Conservation (phyloP, 768 basidiomycete species). For the Boletus tylopilopsis region DNA sequence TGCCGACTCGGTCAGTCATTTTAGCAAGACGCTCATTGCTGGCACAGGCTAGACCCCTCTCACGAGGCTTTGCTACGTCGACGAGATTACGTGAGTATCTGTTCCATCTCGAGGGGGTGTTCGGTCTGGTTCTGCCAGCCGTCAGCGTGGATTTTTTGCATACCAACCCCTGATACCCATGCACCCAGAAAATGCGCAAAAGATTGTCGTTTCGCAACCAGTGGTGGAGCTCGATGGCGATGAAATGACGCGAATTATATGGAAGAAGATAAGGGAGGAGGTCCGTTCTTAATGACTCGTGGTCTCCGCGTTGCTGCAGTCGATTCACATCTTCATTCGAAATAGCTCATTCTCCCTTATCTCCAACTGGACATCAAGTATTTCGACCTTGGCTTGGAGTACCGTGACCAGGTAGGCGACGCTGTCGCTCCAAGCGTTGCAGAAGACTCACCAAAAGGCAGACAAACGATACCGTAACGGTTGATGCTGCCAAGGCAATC, state of each 20-base stretch:
- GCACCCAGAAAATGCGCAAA: slow-evolving; percentile 31
- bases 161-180: slow-evolving; percentile 1
- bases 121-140: background rate
- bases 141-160: too few relatives aligned
- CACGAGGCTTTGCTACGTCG: slow-evolving; percentile 29
- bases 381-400: slow-evolving; percentile 93
- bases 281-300: slow-evolving; percentile 38
- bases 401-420: slow-evolving; percentile 71
- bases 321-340: background rate
- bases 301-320: background rate
- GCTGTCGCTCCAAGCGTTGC: background rate
- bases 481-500: slow-evolving; percentile 94
- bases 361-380: slow-evolving; percentile 97
- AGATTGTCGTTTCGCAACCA: slow-evolving; percentile 83
- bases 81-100: slow-evolving; percentile 27
- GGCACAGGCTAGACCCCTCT: slow-evolving; percentile 18
- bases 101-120: background rate
- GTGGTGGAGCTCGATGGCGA: slow-evolving; percentile 96
- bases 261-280: slow-evolving; percentile 97
- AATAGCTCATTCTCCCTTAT: slow-evolving; percentile 90
- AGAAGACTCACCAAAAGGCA: slow-evolving; percentile 28
- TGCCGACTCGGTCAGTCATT: slow-evolving; percentile 24
- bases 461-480: slow-evolving; percentile 92
- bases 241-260: slow-evolving; percentile 99
- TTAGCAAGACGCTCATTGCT: slow-evolving; percentile 23